Conservation (phyloP, 495 filamentous ascomycete species). For the Penicillium paradoxum region DNA sequence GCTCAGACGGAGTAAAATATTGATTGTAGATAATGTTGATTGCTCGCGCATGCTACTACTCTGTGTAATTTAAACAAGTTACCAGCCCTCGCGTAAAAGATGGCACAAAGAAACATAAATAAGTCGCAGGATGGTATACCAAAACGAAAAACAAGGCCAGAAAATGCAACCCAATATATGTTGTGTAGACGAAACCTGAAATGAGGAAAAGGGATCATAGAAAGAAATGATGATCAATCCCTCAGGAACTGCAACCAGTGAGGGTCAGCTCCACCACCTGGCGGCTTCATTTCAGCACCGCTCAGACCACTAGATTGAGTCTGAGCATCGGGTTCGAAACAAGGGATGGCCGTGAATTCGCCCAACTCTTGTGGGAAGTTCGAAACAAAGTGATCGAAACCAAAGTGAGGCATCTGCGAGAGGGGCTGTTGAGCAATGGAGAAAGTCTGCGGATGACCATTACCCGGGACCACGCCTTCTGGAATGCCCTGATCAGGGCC, state of each 20-base stretch:
- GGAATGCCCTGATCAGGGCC: conserved; percentile 15
- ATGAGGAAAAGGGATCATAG: too few species aligned
- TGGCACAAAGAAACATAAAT: background rate
- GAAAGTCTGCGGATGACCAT: conserved; percentile 28
- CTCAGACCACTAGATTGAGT: conserved; percentile 14
- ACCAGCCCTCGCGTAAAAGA: background rate
- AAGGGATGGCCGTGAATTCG: conserved; percentile 45
- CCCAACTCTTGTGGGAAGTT: conserved; percentile 45
- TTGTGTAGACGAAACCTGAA: background rate
- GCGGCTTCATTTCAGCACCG: conserved; percentile 25
- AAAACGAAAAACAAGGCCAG: background rate
- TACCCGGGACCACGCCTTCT: conserved; percentile 19
- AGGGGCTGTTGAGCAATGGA: conserved; percentile 29
- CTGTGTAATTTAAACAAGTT: background rate
- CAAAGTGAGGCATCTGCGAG: conserved; percentile 36
- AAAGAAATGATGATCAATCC: conserved; percentile 14
- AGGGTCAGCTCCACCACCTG: conserved; percentile 21
- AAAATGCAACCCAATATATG: background rate
- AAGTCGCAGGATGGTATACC: conserved; percentile 11
- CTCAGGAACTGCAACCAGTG: conserved; percentile 41
- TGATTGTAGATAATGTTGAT: background rate
- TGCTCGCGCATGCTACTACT: background rate
- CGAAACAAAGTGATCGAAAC: conserved; percentile 44
- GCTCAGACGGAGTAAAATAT: background rate
- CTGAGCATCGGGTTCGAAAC: conserved; percentile 40